Conservation (phyloP, 805 yeast genomes). For the Candida tibetensis region DNA sequence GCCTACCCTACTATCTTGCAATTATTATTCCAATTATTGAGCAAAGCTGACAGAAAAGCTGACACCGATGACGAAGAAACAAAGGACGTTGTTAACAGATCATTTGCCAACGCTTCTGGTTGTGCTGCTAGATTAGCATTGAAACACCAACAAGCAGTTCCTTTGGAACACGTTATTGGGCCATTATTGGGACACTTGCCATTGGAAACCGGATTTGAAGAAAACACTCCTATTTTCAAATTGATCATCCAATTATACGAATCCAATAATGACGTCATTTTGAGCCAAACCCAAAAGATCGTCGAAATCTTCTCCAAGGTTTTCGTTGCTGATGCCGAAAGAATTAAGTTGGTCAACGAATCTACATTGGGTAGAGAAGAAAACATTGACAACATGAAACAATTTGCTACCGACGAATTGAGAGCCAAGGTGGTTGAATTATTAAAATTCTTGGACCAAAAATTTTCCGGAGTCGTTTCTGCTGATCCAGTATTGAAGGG, state of each 20-base stretch:
- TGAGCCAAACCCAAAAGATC: conserved; percentile 56
- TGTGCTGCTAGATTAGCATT: conserved; percentile 91
- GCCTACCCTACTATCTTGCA: conserved; percentile 70
- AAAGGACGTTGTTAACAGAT: conserved; percentile 74
- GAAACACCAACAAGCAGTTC: conserved; percentile 68
- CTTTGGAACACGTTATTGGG: conserved; percentile 65
- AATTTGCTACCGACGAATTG: conserved; percentile 69
- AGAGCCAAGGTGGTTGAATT: conserved; percentile 64
- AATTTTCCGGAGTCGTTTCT: conserved; percentile 62
- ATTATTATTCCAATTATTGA: conserved; percentile 74
- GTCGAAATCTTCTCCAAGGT: conserved; percentile 67
- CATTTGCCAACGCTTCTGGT: conserved; percentile 93
- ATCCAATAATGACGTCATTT: conserved; percentile 53
- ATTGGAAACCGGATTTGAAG: conserved; percentile 83
- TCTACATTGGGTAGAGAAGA: conserved; percentile 86
- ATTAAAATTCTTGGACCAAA: conserved; percentile 67
- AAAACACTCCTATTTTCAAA: conserved; percentile 85
- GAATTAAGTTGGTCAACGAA: conserved; percentile 63
- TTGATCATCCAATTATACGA: conserved; percentile 72
- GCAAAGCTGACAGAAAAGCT: conserved; percentile 57
- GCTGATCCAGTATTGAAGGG: conserved; percentile 45
- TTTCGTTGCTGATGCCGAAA: conserved; percentile 72
- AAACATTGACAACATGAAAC: conserved; percentile 71
- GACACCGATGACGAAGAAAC: conserved; percentile 66
- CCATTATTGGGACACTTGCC: conserved; percentile 84